A percentile compares a stretch with the other conserved stretches of the same genome.
phyloP scores from a whole-genome alignment of 345 rosid genomes.

The Chamaenerion angustifolium region DNA sequence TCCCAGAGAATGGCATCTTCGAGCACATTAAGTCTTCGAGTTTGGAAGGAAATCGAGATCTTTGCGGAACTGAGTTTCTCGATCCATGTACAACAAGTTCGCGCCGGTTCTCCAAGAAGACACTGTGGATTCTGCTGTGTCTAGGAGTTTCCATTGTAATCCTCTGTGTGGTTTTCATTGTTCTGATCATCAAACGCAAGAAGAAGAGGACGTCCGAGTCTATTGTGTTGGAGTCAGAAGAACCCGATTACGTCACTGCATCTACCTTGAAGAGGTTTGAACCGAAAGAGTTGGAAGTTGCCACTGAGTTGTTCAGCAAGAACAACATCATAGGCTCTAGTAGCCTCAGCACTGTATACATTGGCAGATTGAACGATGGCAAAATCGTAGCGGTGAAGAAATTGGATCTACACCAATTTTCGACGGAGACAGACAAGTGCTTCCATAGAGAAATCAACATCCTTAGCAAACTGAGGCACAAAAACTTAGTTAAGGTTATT shows the following conservation, averaged over 20 bases:
- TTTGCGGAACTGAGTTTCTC: slow-evolving; percentile 44
- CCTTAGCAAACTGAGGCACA: slow-evolving; percentile 54
- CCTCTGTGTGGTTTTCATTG: slow-evolving; percentile 18
- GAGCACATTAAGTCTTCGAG: slow-evolving; percentile 26
- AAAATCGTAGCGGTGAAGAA: slow-evolving; percentile 57
- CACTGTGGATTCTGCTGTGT: slow-evolving; percentile 19
- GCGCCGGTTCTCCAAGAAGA: slow-evolving; percentile 29
- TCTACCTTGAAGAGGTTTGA: slow-evolving; percentile 47
- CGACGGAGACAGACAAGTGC: slow-evolving; percentile 51
- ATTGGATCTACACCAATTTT: slow-evolving; percentile 54
- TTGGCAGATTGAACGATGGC: slow-evolving; percentile 51
- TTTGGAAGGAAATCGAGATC: slow-evolving; percentile 49
- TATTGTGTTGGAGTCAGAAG: slow-evolving; percentile 13
- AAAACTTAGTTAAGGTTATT: slow-evolving; percentile 57
- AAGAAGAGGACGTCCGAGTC: slow-evolving; percentile 14
- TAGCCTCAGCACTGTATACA: slow-evolving; percentile 77
- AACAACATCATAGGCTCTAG: slow-evolving; percentile 54
- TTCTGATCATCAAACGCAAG: slow-evolving; percentile 15
- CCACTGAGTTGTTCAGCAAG: slow-evolving; percentile 43
- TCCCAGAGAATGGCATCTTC: slow-evolving; percentile 61
- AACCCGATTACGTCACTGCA: slow-evolving; percentile 31
- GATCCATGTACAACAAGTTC: slow-evolving; percentile 32
- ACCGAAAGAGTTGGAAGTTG: slow-evolving; percentile 34
- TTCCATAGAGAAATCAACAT: slow-evolving; percentile 70
- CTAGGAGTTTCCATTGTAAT: slow-evolving; percentile 30